Evolutionary conservation across 345 rosid genomes (phyloP).

Genomic region (Physaria fendleri): DNA sequence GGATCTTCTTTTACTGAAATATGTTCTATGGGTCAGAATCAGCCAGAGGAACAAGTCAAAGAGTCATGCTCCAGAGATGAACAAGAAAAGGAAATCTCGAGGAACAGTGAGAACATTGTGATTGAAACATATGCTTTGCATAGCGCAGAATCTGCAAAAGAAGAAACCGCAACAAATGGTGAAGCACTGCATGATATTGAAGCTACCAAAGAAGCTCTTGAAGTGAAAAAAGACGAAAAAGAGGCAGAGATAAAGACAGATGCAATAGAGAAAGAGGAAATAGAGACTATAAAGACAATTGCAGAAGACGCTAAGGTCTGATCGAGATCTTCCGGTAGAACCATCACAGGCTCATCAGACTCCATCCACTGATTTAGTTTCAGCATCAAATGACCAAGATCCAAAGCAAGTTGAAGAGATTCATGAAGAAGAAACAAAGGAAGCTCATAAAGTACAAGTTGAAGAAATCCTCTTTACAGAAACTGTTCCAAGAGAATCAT

Average conservation of each 20-base stretch:
- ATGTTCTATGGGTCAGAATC: neutral
- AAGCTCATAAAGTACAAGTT: neutral
- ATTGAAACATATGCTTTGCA: neutral
- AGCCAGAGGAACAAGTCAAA: neutral
- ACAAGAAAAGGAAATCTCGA: neutral
- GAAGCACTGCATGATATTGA: conserved; percentile 3
- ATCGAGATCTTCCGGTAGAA: too few species aligned
- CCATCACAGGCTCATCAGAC: too few species aligned
- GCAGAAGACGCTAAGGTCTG: neutral
- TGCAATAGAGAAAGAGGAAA: neutral
- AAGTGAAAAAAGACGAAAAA: neutral
- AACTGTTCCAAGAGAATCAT: conserved; percentile 9
- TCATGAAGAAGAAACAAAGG: conserved; percentile 15
- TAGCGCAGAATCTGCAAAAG: neutral
- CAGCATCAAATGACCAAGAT: conserved; percentile 16
- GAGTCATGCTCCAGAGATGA: neutral
- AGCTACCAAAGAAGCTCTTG: neutral
- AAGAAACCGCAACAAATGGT: neutral
- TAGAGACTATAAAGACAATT: neutral
- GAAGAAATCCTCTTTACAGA: conserved; percentile 8
- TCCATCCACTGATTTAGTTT: conserved; percentile 6
- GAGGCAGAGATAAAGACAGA: neutral
- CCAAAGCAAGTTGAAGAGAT: conserved; percentile 5
- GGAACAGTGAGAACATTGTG: neutral
- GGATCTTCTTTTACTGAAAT: neutral